Evolutionary conservation across 352 stramenopile genomes (phyloP), one percentile per base, ranked within the genome.

Genomic region (Pythium dissimile): DNA sequence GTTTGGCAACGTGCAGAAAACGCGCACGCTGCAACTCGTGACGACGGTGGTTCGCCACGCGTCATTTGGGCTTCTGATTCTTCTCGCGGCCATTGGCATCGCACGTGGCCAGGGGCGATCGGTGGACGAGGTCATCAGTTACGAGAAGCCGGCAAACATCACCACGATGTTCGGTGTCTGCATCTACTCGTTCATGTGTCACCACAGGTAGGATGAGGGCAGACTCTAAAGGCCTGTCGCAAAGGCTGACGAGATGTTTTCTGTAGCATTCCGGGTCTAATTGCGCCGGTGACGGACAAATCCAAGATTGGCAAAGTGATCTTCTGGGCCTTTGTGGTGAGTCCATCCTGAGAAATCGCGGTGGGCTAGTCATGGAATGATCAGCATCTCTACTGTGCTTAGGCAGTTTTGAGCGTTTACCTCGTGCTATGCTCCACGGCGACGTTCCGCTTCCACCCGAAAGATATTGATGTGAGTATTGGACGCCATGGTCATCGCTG

Each of bases 101-200:
- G 69, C 66, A 13, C 80, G 69, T 11, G 83, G 84, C 12, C 46
- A 92, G 43, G 83, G 85, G 4, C 81, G 80, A 20, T 75, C 64
- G 18, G 48, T 84, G 11, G 60, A 75, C 12, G 80, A 92, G 41
- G 83, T 93, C 34, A 47, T 93, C 15, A 78, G 62, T 34, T 86
- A 92, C 64, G 81, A 92, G 62, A 77, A 88, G 44, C 73, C 83
- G 0, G 60, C 72, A 28, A 88, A 86, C 45, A 72, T 95, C 49
- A 68, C 81, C 32, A 90, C 77, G 11, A 90, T 95, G 64, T 95
- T 93, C 56, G 85, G 85, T 31, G 82, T 92, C 18, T 92, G 80
- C 66, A 95, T 95, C 55, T 95, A 95, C 62, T 93, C 85, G 30
- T 95, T 95, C 77, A 95, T 95, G 85, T 95, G 85, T 61, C 85